Base-by-base conservation (phyloP, 495 filamentous ascomycete species). In the Clohesyomyces aquaticus region DNA sequence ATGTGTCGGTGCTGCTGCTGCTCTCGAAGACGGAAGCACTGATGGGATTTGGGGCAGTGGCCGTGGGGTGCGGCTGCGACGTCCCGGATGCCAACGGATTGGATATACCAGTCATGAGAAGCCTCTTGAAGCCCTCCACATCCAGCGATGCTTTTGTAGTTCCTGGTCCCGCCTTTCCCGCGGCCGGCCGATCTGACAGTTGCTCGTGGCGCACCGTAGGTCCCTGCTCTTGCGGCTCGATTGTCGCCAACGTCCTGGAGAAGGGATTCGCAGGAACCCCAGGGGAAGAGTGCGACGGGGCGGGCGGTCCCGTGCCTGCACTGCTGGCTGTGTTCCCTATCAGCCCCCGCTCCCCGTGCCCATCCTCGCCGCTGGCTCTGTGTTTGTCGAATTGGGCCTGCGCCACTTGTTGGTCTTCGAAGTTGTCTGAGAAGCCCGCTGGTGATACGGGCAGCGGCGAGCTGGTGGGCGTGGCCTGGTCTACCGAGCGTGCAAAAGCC, bases 1-100 rank as follows among this genome's bases (percentile, higher is more conserved):
- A 76, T 21, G 74, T 71, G 54, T 76, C 74, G 38, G 74, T 76
- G 47, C 70, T 76, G 55, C 70, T 75, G 56, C 70, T 75, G 62
- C 72, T 76, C 43, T 73, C 73, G 29, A 68, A 61, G 3, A 61
- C 38, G 35, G 60, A 47, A 46, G 48, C 45, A 22, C 10, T 45
- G 8, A 35, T 28, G 6, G 63, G 54, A 16, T 55, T 38, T 18
- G 55, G 61, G 1, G 45, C 50, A n/a, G 57, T 28, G 41, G 61
- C 47, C 9, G 51, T 29, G n/a, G n/a, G n/a, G n/a, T 58, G 29
- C n/a, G 59, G 32, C 21, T 52, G 29, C 12, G 48, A 38, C 23
- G 6, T 38, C 32, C 49, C 60, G 47, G 72, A 48, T 46, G 19
- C 43, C 18, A 63, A 48, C 21, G 73, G 69, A 48, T 47, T 59